Evolutionary conservation across 1,284 basidiomycete genomes (phyloP), one percentile per base, ranked within the genome.

Genomic region (Trametes versicolor): DNA sequence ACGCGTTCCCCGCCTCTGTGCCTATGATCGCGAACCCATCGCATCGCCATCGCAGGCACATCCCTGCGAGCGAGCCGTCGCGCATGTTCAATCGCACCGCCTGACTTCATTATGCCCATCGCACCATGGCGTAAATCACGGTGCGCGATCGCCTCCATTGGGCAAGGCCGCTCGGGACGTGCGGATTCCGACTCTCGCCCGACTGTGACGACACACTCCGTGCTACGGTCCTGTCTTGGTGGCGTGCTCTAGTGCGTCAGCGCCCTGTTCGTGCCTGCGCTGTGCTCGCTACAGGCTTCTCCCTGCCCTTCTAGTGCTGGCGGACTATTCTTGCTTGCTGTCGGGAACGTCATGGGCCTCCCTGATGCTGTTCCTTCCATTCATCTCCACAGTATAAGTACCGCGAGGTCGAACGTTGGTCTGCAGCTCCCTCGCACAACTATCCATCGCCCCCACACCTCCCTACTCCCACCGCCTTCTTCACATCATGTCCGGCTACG

Each of bases 401-500:
- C 19, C 36, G 36, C 15, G 29, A 23, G 37, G 12, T 21, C 10
- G 53, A 19, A 13, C 17, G 41, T 36, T 0, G n/a, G 9, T n/a
- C 36, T 34, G 8, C 47, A 51, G 10, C 39, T 5, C 34, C 19
- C 10, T 13, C 9, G 23, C 9, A 47, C 17, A 45, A 12, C 29
- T 13, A 34, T 5, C 27, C 48, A 36, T n/a, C 23, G 9, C 34
- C 48, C 50, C 17, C 41, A 12, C 19, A 7, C 17, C 39, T 52
- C 25, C 43, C 29, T 8, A 25, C 15, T 25, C 6, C 36, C 25
- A 39, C 21, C 34, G 6, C 17, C 7, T 39, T 10, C 25, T 25
- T 3, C 47, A 52, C 45, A 29, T 32, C 29, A 67, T 67, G 65
- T 60, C 65, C 48, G 58, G 65, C 60, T 57, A 65, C 63, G 66